Evolutionary conservation across 2,329 filamentous ascomycete genomes (phyloP).

Genomic region (Bipolaris gigantea): DNA sequence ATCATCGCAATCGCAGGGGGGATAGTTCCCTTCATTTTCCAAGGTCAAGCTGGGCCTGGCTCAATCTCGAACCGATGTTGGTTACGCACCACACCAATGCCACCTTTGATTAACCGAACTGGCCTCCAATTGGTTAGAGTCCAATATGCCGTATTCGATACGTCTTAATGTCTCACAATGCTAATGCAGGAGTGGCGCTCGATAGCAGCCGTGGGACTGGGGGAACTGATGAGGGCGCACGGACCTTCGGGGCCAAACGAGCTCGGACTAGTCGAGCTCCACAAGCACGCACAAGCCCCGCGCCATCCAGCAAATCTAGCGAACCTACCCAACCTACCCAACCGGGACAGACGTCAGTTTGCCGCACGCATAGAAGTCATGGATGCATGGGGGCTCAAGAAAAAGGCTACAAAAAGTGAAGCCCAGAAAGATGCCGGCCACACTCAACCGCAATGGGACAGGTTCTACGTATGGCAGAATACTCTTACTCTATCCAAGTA

Average conservation of each 20-base stretch:
- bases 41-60: neutral
- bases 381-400: neutral
- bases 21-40: neutral
- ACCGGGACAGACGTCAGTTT: neutral
- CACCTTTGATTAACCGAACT: neutral
- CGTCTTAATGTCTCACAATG: neutral
- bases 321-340: neutral
- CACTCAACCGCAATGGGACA: neutral
- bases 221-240: neutral
- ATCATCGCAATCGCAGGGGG: neutral
- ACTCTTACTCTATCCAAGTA: neutral
- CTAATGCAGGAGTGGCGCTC: neutral
- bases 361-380: neutral
- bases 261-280: neutral
- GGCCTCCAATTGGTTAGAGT: neutral
- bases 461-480: neutral
- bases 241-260: neutral
- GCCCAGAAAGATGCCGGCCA: neutral
- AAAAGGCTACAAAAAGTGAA: neutral
- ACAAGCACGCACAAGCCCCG: neutral
- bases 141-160: neutral
- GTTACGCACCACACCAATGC: neutral
- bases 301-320: neutral
- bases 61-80: neutral
- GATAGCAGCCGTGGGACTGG: neutral